These are phyloP conservation scores for Pulveroboletus sp. DNA, from an alignment of 768 basidiomycete genomes.

Conservation along the genomic window DNA sequence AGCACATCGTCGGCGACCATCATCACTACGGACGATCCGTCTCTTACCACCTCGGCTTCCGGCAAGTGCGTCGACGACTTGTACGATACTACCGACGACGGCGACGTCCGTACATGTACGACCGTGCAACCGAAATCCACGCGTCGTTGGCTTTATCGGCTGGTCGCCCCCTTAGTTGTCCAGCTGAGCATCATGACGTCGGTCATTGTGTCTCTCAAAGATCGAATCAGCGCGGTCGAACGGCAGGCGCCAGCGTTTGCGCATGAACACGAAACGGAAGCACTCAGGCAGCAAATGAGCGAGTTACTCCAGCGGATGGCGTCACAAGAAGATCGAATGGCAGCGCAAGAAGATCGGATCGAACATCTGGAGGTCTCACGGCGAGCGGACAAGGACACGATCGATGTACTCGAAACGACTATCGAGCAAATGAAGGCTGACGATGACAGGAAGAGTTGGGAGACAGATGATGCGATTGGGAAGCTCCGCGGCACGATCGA, in stretches of 20 bases:
- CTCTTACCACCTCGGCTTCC: not conserved
- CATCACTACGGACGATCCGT: not conserved
- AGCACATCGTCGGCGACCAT: not conserved
- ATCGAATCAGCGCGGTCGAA: constrained; percentile 17
- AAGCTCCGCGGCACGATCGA: constrained; percentile 5
- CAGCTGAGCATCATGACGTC: constrained; percentile 6
- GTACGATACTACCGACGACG: not conserved
- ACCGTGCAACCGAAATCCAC: constrained; percentile 2
- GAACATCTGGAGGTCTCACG: constrained; percentile 6
- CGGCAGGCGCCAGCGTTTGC: not conserved
- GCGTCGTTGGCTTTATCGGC: constrained; percentile 6
- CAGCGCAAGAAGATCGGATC: constrained; percentile 8
- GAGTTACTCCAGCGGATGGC: constrained; percentile 7
- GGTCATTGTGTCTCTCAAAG: constrained; percentile 15
- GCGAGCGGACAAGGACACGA: constrained; percentile 3
- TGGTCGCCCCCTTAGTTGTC: not conserved
- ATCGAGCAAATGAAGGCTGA: not conserved
- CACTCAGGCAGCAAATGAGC: constrained; percentile 5
- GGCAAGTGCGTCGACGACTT: not conserved
- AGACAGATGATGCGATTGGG: constrained; percentile 4
- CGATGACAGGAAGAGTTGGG: constrained; percentile 1
- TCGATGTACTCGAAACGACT: constrained; percentile 12
- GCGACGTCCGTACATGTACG: not conserved
- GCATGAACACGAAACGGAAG: not conserved
- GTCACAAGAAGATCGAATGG: constrained; percentile 14